phyloP scores from a whole-genome alignment of 768 basidiomycete genomes.

The Lactarius pseudohatsudake region DNA sequence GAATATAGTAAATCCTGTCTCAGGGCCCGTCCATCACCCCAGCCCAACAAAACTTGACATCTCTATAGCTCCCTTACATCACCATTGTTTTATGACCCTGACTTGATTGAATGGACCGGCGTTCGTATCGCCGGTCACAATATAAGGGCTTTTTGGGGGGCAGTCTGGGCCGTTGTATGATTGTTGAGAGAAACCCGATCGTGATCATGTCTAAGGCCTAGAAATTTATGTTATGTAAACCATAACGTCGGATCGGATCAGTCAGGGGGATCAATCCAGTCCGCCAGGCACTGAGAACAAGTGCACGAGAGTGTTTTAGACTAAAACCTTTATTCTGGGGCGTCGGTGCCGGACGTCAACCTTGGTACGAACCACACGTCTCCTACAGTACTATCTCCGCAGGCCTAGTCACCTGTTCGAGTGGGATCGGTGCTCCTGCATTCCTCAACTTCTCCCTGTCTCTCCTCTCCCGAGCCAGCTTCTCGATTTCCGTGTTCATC shows the following conservation, averaged over 20 bases:
- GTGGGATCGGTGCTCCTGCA: constrained; percentile 50
- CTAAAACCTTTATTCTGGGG: not conserved
- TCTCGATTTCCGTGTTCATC: constrained; percentile 87
- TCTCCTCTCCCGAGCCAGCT: constrained; percentile 58
- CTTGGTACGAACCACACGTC: not conserved
- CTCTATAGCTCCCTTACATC: not conserved
- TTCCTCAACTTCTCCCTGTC: constrained; percentile 65
- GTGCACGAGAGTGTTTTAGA: not conserved
- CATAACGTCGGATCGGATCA: not conserved
- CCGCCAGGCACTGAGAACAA: not conserved
- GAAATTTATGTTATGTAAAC: not conserved
- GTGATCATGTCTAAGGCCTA: not conserved
- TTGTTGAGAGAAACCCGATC: constrained; percentile 1
- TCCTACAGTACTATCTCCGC: not conserved
- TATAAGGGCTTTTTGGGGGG: not conserved
- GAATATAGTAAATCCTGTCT: constrained; percentile 1
- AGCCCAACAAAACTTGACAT: not conserved
- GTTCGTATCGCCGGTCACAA: constrained; percentile 4
- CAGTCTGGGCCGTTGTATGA: not conserved
- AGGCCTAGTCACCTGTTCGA: not conserved
- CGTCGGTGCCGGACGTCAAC: not conserved
- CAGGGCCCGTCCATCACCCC: constrained; percentile 5
- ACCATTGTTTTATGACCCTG: not conserved
- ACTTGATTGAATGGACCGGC: not conserved
- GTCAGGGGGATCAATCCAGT: not conserved